Conservation (phyloP, 495 filamentous ascomycete species). For the Xeromyces bisporus region DNA sequence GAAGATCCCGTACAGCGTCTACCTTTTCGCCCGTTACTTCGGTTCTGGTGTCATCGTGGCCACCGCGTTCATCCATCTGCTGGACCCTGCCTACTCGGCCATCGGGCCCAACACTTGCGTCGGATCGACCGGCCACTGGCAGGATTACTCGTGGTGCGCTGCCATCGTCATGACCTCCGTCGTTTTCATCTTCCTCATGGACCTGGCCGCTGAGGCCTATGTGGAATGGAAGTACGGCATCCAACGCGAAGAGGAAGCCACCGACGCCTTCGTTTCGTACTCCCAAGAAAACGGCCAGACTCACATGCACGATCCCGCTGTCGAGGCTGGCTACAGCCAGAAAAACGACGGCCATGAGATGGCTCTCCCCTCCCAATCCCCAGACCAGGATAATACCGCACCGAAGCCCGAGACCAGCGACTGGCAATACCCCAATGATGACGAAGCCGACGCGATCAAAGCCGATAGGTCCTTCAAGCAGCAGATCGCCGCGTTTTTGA, state of each 20-base stretch:
- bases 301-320: too few relatives aligned
- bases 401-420: too few relatives aligned
- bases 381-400: too few relatives aligned
- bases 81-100: conserved; percentile 33
- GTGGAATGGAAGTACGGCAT: conserved; percentile 32
- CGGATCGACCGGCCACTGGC: conserved; percentile 32
- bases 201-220: conserved; percentile 29
- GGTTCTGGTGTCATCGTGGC: conserved; percentile 54
- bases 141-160: conserved; percentile 21
- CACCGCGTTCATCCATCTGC: conserved; percentile 44
- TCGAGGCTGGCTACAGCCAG: too few relatives aligned
- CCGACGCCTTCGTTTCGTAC: conserved; percentile 7
- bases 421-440: too few relatives aligned
- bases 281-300: too few relatives aligned
- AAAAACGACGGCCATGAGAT: too few relatives aligned
- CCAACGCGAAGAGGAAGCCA: conserved; percentile 12
- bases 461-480: conserved; percentile 11
- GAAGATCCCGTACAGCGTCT: conserved; percentile 42
- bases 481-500: conserved; percentile 21
- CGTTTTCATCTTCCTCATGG: conserved; percentile 19
- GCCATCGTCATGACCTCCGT: conserved; percentile 17
- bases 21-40: conserved; percentile 57
- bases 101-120: conserved; percentile 37
- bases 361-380: too few relatives aligned
- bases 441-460: too few relatives aligned